Conservation (phyloP, 2,329 filamentous ascomycete species). For the Aspergillus sp. region DNA sequence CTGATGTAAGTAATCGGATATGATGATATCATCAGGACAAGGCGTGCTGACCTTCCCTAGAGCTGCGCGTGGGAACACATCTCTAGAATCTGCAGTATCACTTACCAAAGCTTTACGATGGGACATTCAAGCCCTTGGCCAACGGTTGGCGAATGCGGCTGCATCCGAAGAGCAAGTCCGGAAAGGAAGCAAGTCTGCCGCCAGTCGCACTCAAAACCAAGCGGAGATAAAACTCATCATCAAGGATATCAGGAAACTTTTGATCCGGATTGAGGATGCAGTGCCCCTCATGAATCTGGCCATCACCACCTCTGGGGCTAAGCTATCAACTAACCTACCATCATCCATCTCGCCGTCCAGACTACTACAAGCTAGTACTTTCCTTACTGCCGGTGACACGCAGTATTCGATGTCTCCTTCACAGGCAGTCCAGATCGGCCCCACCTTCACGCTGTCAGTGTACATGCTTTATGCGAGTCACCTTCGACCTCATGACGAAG, state of each 20-base stretch:
- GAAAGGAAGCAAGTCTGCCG: conserved; percentile 35
- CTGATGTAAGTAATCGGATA: conserved; percentile 62
- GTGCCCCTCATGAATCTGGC: conserved; percentile 90
- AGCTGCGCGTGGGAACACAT: conserved; percentile 72
- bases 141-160: conserved; percentile 69
- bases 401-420: conserved; percentile 69
- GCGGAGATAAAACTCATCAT: conserved; percentile 69
- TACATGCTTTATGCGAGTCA: conserved; percentile 96
- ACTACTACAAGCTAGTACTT: conserved; percentile 86
- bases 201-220: conserved; percentile 57
- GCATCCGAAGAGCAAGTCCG: conserved; percentile 53
- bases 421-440: conserved; percentile 76
- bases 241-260: conserved; percentile 69
- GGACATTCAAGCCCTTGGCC: conserved; percentile 78
- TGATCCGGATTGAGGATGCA: conserved; percentile 81
- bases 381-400: conserved; percentile 81
- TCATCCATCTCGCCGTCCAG: conserved; percentile 85
- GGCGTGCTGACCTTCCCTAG: conserved; percentile 29
- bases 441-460: conserved; percentile 79
- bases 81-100: conserved; percentile 78
- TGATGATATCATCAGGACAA: not conserved
- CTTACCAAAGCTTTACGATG: conserved; percentile 79
- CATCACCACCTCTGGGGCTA: conserved; percentile 90
- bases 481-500: conserved; percentile 56
- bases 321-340: conserved; percentile 74